Conservation (phyloP, 73 alveolate species). For the Paramecium bursaria region DNA sequence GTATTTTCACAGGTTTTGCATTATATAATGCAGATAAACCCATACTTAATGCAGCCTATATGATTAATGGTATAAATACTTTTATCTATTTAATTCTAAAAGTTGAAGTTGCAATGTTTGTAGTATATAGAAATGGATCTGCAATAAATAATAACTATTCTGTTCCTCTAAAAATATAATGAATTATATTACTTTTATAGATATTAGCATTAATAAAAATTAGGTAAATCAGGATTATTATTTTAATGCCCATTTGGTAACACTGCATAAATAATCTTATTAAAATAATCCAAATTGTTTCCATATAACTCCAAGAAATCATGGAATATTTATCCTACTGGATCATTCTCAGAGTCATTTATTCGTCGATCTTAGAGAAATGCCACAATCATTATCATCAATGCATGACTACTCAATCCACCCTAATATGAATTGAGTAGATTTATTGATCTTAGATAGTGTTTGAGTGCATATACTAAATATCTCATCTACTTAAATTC, state of each 20-base stretch:
- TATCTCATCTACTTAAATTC: conserved; percentile 37
- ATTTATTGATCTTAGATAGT: conserved; percentile 35
- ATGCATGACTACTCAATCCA: conserved; percentile 37
- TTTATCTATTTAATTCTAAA: conserved; percentile 17
- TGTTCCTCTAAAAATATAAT: background rate
- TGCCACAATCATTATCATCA: conserved; percentile 39
- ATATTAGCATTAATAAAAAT: conserved; percentile 8
- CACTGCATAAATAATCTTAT: conserved; percentile 1
- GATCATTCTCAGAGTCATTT: background rate
- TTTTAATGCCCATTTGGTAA: background rate
- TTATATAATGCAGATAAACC: conserved; percentile 37
- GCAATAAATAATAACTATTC: conserved; percentile 10
- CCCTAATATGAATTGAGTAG: conserved; percentile 41
- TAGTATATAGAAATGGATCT: conserved; percentile 7
- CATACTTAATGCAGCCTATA: conserved; percentile 17
- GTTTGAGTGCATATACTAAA: conserved; percentile 11
- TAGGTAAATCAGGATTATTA: conserved; percentile 25
- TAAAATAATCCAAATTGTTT: conserved; percentile 12
- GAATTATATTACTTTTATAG: background rate
- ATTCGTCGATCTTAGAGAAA: conserved; percentile 14
- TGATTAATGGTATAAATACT: background rate
- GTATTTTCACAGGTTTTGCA: conserved; percentile 36
- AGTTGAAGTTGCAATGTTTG: conserved; percentile 30
- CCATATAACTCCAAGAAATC: conserved; percentile 30
- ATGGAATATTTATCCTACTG: conserved; percentile 10